Percentiles rank a stretch among this genome's conserved stretches.
phyloP scores from a whole-genome alignment of 331 rosid species.

The Quercus phellos region DNA sequence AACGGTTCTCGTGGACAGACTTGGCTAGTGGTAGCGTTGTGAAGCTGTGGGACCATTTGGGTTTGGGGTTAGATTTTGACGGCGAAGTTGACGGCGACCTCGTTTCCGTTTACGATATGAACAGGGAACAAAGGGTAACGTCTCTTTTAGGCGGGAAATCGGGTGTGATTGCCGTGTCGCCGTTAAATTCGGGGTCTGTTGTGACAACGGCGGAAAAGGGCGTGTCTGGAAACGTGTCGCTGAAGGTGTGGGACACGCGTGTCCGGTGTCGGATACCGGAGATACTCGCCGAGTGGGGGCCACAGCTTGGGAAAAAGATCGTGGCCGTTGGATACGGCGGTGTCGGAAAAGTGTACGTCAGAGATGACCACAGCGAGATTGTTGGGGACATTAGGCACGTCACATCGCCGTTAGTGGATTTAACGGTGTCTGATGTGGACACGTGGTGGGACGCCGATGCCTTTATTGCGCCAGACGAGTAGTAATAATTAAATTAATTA shows the following conservation, averaged over 20 bases:
- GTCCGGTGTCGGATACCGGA: slow-evolving; percentile 52
- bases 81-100: slow-evolving; percentile 7
- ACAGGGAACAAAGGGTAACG: slow-evolving; percentile 11
- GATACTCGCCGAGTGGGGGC: slow-evolving; percentile 66
- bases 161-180: not conserved
- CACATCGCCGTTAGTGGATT: slow-evolving; percentile 39
- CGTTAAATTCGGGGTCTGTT: not conserved
- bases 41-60: slow-evolving; percentile 75
- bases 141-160: slow-evolving; percentile 1
- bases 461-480: slow-evolving; percentile 29
- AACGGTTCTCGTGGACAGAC: slow-evolving; percentile 58
- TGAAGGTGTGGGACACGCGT: slow-evolving; percentile 76
- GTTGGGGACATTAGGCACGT: slow-evolving; percentile 78
- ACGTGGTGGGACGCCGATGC: slow-evolving; percentile 66
- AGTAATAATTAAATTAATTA: not conserved
- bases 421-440: slow-evolving; percentile 50
- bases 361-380: slow-evolving; percentile 43
- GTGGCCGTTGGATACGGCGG: slow-evolving; percentile 51
- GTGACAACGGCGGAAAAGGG: slow-evolving; percentile 4
- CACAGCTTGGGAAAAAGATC: slow-evolving; percentile 45
- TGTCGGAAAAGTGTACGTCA: slow-evolving; percentile 53
- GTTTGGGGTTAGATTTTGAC: slow-evolving; percentile 42
- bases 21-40: slow-evolving; percentile 68
- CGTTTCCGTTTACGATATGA: slow-evolving; percentile 30
- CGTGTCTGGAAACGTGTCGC: slow-evolving; percentile 22